Percentiles rank a stretch among this genome's conserved stretches.
phyloP scores from a whole-genome alignment of 1,284 basidiomycete species.

The Phellinidium pouzarii region DNA sequence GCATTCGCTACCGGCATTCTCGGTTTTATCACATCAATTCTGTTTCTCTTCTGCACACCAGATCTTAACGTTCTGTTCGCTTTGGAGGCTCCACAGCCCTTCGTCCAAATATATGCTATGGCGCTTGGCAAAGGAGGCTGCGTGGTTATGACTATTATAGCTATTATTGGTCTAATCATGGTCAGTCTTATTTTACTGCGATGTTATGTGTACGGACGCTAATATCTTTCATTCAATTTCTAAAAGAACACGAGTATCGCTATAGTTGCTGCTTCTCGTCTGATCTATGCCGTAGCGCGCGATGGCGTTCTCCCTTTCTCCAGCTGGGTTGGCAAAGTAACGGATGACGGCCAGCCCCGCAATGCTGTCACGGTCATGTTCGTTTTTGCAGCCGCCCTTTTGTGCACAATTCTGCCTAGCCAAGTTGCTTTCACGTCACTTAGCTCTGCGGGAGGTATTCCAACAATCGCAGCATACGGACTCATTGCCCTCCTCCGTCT shows the following conservation, averaged over 20 bases:
- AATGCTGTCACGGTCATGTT: constrained; percentile 81
- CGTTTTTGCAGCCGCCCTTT: constrained; percentile 59
- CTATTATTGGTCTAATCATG: constrained; percentile 70
- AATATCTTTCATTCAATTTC: too few species aligned
- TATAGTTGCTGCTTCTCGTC: constrained; percentile 77
- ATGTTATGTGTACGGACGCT: background rate
- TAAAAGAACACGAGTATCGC: constrained; percentile 78
- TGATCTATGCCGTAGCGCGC: constrained; percentile 82
- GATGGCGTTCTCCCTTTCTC: constrained; percentile 83
- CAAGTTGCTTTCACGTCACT: constrained; percentile 83
- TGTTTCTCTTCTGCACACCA: constrained; percentile 83
- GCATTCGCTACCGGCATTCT: constrained; percentile 68
- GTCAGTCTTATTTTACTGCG: constrained; percentile 35
- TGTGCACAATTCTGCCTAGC: constrained; percentile 81
- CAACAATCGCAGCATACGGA: constrained; percentile 78
- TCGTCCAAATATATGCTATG: constrained; percentile 77
- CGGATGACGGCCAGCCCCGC: constrained; percentile 61
- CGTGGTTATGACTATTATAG: constrained; percentile 78
- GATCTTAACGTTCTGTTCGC: constrained; percentile 67
- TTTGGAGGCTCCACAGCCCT: constrained; percentile 77
- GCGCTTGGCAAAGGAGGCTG: constrained; percentile 72
- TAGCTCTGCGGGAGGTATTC: constrained; percentile 73
- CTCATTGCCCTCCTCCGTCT: constrained; percentile 68
- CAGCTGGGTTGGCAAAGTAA: constrained; percentile 71
- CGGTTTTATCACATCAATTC: constrained; percentile 68